phyloP scores from a whole-genome alignment of 1,284 basidiomycete genomes.

The Schizophyllum amplum region DNA sequence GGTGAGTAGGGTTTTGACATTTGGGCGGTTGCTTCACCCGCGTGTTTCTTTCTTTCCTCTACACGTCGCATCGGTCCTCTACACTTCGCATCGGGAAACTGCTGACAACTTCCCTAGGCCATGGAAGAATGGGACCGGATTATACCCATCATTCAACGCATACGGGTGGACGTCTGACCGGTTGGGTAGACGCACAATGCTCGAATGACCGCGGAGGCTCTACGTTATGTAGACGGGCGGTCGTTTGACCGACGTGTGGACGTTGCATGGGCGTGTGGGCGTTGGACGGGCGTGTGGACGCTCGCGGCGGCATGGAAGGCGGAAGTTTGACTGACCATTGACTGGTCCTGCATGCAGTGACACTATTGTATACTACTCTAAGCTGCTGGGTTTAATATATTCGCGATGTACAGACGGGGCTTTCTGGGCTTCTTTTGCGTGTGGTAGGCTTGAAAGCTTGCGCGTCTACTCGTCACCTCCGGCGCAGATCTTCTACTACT shows the following conservation, averaged over 20 bases:
- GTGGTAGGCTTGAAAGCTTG: too few species aligned
- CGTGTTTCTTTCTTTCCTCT: too few species aligned
- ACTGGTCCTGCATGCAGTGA: neutral
- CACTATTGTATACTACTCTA: neutral
- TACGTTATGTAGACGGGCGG: neutral
- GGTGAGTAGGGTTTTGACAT: too few species aligned
- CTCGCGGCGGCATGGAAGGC: neutral
- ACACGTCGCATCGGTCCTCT: too few species aligned
- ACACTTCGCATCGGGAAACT: slow-evolving; percentile 1
- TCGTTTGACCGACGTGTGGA: neutral
- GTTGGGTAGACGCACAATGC: too few species aligned
- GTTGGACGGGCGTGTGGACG: neutral
- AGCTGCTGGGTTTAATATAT: neutral
- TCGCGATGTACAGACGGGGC: neutral
- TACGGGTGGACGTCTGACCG: slow-evolving; percentile 73
- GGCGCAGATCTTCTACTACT: too few species aligned
- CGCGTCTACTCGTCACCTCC: too few species aligned
- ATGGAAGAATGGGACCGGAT: slow-evolving; percentile 94
- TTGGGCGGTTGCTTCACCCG: too few species aligned
- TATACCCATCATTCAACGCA: slow-evolving; percentile 80
- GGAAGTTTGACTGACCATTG: neutral
- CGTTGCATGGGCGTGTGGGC: neutral
- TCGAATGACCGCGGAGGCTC: neutral
- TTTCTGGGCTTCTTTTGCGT: too few species aligned
- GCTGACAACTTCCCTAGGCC: slow-evolving; percentile 34